Percentiles rank a stretch among this genome's conserved stretches.
These are phyloP conservation scores for Saitozyma sp. DNA, from an alignment of 768 basidiomycete species.

Conservation along the genomic window DNA sequence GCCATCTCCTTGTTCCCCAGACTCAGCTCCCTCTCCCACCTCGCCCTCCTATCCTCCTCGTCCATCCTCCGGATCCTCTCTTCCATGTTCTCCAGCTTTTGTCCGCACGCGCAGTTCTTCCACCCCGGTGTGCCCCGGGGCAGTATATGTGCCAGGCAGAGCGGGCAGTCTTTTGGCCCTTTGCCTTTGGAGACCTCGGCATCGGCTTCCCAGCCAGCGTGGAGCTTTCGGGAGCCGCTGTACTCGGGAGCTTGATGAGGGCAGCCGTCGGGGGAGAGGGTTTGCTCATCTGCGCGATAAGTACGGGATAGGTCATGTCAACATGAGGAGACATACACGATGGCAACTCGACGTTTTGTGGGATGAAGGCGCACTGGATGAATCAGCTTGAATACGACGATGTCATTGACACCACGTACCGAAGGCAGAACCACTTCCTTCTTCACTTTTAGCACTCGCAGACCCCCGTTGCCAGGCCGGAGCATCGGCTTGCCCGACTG, in stretches of 20 bases:
- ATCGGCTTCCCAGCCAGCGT: conserved; percentile 13
- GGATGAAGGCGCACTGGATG: conserved; percentile 20
- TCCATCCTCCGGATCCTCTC: conserved; percentile 16
- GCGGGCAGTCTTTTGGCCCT: conserved; percentile 3
- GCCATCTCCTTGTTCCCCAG: too few species aligned
- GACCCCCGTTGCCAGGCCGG: conserved; percentile 17
- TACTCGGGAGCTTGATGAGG: conserved; percentile 9
- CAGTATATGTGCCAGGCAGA: conserved; percentile 6
- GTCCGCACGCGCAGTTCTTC: conserved; percentile 26
- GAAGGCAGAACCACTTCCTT: conserved; percentile 25
- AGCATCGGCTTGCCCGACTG: conserved; percentile 17
- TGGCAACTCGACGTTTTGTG: conserved; percentile 17
- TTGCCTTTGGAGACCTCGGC: conserved; percentile 10
- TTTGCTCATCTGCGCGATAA: conserved; percentile 6
- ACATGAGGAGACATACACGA: conserved; percentile 10
- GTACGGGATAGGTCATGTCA: background rate
- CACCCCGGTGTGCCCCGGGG: conserved; percentile 22
- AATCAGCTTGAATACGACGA: background rate
- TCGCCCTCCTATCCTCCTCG: conserved; percentile 1
- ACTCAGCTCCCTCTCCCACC: too few species aligned
- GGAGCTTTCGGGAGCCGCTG: background rate
- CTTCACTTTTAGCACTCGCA: conserved; percentile 26
- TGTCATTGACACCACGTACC: conserved; percentile 13
- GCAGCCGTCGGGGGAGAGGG: background rate
- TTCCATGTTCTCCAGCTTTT: conserved; percentile 18